Evolutionary conservation across 371 early-diverging fungal genomes (phyloP).

Genomic region (Mortierella sp.): DNA sequence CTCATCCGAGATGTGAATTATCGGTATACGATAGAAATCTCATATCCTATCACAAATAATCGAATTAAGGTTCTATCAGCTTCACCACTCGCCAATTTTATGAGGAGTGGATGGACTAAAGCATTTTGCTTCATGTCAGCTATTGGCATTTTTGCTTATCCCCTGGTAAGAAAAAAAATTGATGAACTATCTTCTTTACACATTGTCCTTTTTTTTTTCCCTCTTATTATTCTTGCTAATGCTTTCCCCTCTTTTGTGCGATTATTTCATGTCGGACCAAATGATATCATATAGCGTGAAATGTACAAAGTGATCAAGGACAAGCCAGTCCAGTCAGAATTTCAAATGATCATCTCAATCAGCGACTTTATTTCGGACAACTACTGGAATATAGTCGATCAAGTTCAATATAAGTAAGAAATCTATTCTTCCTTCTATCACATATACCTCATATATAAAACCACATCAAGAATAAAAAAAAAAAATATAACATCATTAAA

Average conservation of each 20-base stretch:
- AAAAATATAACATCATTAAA: not conserved
- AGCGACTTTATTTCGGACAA: conserved; percentile 27
- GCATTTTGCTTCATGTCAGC: conserved; percentile 24
- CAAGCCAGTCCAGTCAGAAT: conserved; percentile 35
- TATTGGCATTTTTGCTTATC: conserved; percentile 28
- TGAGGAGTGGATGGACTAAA: conserved; percentile 41
- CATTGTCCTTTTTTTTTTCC: not conserved
- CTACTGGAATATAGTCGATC: conserved; percentile 46
- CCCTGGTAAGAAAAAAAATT: conserved; percentile 26
- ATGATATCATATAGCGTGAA: conserved; percentile 24
- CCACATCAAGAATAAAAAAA: not conserved
- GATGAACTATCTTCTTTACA: not conserved
- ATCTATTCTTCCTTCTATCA: not conserved
- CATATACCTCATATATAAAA: not conserved
- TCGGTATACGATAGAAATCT: conserved; percentile 51
- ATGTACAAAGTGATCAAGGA: conserved; percentile 33
- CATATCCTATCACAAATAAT: conserved; percentile 39
- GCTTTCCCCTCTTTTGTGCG: not conserved
- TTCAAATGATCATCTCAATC: conserved; percentile 37
- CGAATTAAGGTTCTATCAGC: conserved; percentile 30
- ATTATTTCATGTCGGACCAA: not conserved
- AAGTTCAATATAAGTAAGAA: conserved; percentile 40
- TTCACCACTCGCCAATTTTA: conserved; percentile 36
- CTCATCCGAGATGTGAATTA: conserved; percentile 43
- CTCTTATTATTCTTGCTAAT: not conserved